Base-by-base conservation (phyloP, 148 eudicot species). In the Simmondsia chinensis region DNA sequence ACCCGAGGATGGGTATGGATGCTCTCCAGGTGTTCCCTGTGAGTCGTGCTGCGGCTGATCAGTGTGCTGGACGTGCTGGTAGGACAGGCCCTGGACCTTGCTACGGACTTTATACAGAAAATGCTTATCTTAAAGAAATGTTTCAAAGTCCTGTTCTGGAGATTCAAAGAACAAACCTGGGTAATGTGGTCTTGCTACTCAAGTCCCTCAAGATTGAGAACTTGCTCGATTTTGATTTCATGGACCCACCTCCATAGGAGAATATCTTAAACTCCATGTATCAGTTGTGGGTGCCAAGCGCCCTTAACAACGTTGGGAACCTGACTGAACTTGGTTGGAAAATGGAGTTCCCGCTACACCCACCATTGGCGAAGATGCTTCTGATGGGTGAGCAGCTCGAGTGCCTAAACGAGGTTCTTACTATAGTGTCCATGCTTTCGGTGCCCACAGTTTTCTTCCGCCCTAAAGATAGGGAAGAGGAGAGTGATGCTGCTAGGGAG, bases 201-300 rank as follows among this genome's bases (percentile, higher is more conserved):
- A 91, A 91, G 38, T 79, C 86, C 20, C 77, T 85, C 9, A 85
- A 91, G 62, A 67, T 91, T 4, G 95, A 85, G 37, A 85, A 85
- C 46, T 51, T 91, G 56, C 60, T 91, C 23, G 94, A 91, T 68
- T 91, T 91, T 30, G 94, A 91, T 65, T 91, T 91, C 56, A 91
- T 91, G 97, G 97, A 91, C 49, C 97, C 94, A 3, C 97, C 97
- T 55, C 97, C 95, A 2, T 95, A 85, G 57, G 97, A 91, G 52
- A 91, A 91, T 64, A 85, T 91, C 25, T 81, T 91, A 7, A 91
- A 91, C 37, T 91, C 95, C 25, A 91, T 91, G 97, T 82, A 91
- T 56, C 95, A 91, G 63, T 63, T 91, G 57, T 91, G 97, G 97
- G 95, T 85, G 7, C 52, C 85, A 58, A 95, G 95, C 34, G 97